Percentiles rank a stretch among this genome's conserved stretches.
Conservation (phyloP, 768 basidiomycete genomes). For the Candolleomyces aberdarensis region DNA sequence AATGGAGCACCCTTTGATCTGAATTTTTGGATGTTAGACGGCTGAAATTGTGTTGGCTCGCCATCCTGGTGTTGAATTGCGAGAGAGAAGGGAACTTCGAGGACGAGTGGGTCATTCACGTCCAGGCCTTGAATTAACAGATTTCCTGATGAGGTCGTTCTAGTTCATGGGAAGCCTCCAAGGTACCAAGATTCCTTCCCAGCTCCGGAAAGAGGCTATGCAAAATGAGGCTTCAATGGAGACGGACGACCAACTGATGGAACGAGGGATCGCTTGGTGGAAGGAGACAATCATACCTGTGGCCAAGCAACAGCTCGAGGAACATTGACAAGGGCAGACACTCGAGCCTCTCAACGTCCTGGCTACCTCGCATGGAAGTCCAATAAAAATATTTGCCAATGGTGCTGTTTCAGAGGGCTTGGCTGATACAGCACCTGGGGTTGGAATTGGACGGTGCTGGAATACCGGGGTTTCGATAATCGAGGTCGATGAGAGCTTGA, state of each 20-base stretch:
- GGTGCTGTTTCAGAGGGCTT: conserved; percentile 41
- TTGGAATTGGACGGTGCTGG: conserved; percentile 33
- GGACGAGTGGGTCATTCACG: conserved; percentile 52
- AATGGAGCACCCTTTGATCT: neutral
- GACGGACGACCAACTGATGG: conserved; percentile 33
- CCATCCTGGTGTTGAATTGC: conserved; percentile 46
- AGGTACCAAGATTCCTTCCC: conserved; percentile 31
- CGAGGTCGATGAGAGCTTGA: conserved; percentile 41
- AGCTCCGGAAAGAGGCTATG: conserved; percentile 14
- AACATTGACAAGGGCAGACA: conserved; percentile 7
- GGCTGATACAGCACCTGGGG: conserved; percentile 32
- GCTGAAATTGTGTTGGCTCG: conserved; percentile 57
- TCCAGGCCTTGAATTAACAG: neutral
- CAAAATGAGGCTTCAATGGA: conserved; percentile 35
- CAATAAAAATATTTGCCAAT: conserved; percentile 54
- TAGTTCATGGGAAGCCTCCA: conserved; percentile 65
- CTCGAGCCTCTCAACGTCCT: conserved; percentile 39
- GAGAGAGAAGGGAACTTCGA: conserved; percentile 46
- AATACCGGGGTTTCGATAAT: conserved; percentile 61
- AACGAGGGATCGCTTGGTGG: conserved; percentile 64
- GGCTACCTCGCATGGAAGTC: conserved; percentile 65
- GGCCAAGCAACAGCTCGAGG: conserved; percentile 11
- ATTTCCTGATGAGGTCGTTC: neutral
- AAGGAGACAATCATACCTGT: conserved; percentile 33
- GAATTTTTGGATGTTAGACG: conserved; percentile 43